These are phyloP conservation scores for Kentomonas sorsogonicus DNA, from an alignment of 208 protist species.

Conservation along the genomic window DNA sequence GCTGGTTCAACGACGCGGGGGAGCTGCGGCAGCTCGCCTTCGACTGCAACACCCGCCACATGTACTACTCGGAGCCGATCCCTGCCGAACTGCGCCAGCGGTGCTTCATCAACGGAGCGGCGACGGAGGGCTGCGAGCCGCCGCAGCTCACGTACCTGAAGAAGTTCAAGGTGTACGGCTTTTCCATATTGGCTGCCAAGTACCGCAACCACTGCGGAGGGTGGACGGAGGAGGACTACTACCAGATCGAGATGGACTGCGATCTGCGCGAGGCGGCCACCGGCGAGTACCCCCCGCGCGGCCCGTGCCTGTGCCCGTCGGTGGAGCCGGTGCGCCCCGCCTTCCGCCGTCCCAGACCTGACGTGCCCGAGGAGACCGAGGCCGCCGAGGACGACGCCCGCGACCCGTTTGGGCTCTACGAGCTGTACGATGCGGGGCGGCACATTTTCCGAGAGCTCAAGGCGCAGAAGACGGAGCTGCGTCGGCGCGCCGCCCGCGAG, in stretches of 20 bases:
- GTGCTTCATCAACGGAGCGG: background rate
- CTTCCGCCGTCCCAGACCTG: too few relatives aligned
- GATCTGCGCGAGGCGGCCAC: conserved; percentile 12
- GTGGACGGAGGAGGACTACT: conserved; percentile 21
- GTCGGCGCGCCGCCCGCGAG: conserved; percentile 5
- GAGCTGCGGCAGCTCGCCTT: conserved; percentile 28
- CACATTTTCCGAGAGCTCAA: conserved; percentile 24
- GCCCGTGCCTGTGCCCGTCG: conserved; percentile 20
- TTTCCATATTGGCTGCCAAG: conserved; percentile 18
- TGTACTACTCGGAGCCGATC: conserved; percentile 32
- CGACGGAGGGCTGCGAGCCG: conserved; percentile 8
- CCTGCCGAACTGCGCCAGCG: background rate
- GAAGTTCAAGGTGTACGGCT: conserved; percentile 19
- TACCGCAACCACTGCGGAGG: too few relatives aligned
- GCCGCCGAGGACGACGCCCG: conserved; percentile 3
- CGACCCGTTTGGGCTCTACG: conserved; percentile 21
- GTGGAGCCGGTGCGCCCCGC: too few relatives aligned
- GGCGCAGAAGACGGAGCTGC: conserved; percentile 9
- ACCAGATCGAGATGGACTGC: conserved; percentile 25
- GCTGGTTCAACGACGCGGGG: conserved; percentile 23
- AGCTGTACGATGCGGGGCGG: conserved; percentile 30
- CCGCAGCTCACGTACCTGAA: conserved; percentile 13
- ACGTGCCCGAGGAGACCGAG: too few relatives aligned
- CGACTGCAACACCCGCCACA: conserved; percentile 25
- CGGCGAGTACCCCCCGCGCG: conserved; percentile 14